Percentiles rank a stretch among this genome's conserved stretches.
phyloP scores from a whole-genome alignment of 768 basidiomycete species.

The Ephemerocybe angulata region DNA sequence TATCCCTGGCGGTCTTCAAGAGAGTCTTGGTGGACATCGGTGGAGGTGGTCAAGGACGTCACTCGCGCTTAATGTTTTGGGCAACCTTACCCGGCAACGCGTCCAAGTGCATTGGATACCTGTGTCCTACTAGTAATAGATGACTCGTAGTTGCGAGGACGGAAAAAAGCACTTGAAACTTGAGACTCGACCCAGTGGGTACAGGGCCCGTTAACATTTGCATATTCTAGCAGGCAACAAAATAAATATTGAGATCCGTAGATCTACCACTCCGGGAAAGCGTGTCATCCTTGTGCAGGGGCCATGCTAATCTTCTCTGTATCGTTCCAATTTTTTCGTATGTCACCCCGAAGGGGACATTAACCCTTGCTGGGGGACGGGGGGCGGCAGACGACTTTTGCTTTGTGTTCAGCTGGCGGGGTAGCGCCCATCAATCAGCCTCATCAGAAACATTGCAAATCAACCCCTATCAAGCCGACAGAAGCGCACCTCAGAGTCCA shows the following conservation, averaged over 20 bases:
- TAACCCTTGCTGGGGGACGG: background rate
- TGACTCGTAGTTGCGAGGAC: no score
- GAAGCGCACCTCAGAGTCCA: background rate
- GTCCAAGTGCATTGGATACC: no score
- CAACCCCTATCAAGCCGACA: background rate
- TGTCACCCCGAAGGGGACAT: conserved; percentile 89
- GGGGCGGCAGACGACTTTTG: conserved; percentile 13
- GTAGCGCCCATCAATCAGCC: conserved; percentile 3
- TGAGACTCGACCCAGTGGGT: no score
- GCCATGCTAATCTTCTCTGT: conserved; percentile 99
- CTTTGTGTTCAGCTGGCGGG: conserved; percentile 27
- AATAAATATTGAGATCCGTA: conserved; percentile 57
- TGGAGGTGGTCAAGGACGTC: conserved; percentile 59
- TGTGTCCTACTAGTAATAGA: no score
- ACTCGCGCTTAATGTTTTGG: background rate
- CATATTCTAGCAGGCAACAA: no score
- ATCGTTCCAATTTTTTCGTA: conserved; percentile 99
- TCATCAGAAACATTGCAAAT: background rate
- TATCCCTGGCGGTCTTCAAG: conserved; percentile 76
- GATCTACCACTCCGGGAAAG: conserved; percentile 89
- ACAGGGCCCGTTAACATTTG: no score
- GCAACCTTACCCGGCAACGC: no score
- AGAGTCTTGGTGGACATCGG: conserved; percentile 23
- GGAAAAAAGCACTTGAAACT: no score
- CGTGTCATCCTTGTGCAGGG: conserved; percentile 99